These are phyloP conservation scores for Pseudonitzschia delicatissima DNA, from an alignment of 108 stramenopile species.

Conservation along the genomic window DNA sequence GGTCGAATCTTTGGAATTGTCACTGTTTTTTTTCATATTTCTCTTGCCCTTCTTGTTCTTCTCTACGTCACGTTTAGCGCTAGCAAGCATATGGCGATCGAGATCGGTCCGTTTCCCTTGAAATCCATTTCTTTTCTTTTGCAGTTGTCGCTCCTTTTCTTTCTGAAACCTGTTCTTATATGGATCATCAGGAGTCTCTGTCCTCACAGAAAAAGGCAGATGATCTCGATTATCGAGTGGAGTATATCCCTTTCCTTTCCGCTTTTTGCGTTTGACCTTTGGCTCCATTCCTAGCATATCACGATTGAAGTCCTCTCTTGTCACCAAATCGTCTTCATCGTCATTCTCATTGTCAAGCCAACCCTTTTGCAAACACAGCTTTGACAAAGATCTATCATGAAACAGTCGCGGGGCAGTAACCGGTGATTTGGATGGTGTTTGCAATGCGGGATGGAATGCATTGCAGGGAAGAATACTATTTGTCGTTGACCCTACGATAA, in stretches of 20 bases:
- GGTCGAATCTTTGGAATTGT: neutral
- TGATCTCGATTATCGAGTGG: conserved; percentile 77
- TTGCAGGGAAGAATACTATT: neutral
- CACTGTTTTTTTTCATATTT: conserved; percentile 3
- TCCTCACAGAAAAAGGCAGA: conserved; percentile 64
- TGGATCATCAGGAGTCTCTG: conserved; percentile 66
- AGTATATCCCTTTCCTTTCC: conserved; percentile 42
- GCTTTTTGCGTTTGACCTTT: conserved; percentile 18
- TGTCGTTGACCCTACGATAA: too few relatives aligned
- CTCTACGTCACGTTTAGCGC: neutral
- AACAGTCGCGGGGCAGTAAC: neutral
- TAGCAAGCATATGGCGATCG: conserved; percentile 10
- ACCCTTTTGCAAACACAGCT: conserved; percentile 17
- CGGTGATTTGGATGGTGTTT: too few relatives aligned
- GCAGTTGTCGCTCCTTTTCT: conserved; percentile 3
- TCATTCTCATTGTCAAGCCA: conserved; percentile 27
- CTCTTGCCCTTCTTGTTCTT: neutral
- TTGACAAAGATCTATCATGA: neutral
- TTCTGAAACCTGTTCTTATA: conserved; percentile 41
- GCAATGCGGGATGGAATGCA: neutral
- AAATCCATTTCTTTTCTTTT: conserved; percentile 30
- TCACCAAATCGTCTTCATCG: conserved; percentile 50
- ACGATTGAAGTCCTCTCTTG: conserved; percentile 49
- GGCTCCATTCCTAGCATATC: conserved; percentile 49
- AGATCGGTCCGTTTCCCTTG: conserved; percentile 21